Base-by-base conservation (phyloP, 495 filamentous ascomycete genomes). In the Aspergillus biplanus region DNA sequence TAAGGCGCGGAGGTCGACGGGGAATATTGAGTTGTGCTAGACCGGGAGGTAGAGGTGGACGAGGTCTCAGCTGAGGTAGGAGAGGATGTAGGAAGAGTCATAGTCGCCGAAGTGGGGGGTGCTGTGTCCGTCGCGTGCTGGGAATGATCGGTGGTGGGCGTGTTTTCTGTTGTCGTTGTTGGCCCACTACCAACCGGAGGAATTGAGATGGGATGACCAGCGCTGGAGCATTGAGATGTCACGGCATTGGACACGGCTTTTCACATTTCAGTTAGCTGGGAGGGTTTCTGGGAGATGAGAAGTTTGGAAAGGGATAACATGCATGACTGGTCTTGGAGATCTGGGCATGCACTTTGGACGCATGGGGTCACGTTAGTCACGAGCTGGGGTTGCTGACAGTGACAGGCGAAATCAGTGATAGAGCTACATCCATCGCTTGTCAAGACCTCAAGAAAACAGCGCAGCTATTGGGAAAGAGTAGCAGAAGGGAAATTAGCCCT, bases 371-470 rank as follows among this genome's bases (percentile, higher is more conserved):
- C 73, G 31, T 53, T 55, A 59, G 59, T 55, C 50, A 82, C 71
- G 32, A 84, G 73, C 8, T 66, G 54, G 49, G 76, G 65, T 67
- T 82, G 81, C 66, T 77, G 69, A 69, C 82, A 84, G 70, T 84
- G 82, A 69, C 82, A 84, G 58, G 74, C 73, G 63, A 84, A 84
- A 70, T 84, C 80, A 48, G 71, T 75, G 47, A 83, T 62, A 27
- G 37, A 16, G 15, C 71, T 65, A 72, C 82, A 84, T 58, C 80
- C 80, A 65, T 83, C 80, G 42, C 46, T 64, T 42, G 62, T 59
- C 52, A 84, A 69, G 46, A 75, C 73, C 21, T 46, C 55, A 59
- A 82, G 33, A 63, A 83, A 80, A 70, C 82, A 84, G 65, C 65
- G 65, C 18, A 82, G 59, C 80, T 83, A 35, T 50, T 52, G 31